Evolutionary conservation across 2,329 filamentous ascomycete species (phyloP), one percentile per base, ranked within the genome.

Genomic region (Penicillium sp.): DNA sequence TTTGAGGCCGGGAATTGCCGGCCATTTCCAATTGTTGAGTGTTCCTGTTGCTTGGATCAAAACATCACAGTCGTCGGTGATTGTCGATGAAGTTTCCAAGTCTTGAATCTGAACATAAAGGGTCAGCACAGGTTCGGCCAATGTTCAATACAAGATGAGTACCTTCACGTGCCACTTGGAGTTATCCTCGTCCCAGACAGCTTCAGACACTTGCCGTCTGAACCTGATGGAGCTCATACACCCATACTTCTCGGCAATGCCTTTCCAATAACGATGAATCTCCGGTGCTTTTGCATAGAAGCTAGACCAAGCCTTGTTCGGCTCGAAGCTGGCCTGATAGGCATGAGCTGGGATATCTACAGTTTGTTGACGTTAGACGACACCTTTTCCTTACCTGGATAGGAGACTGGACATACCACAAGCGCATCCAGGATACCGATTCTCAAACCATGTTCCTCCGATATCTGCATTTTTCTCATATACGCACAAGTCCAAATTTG

Each of bases 251-350:
- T 71, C 59, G 16, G 73, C 76, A 29, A 81, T 74, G 1, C 64
- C 66, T 57, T 80, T 78, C 55, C 80, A 70, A 53, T 82, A 81
- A 16, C 69, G 63, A 68, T 76, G 77, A 11, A 82, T 82, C 62
- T 82, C 78, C 1, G 74, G 71, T 0, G 75, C 72, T 29, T 74
- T 74, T 2, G 75, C 77, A 61, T 80, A 81, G 62, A 79, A 80
- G 11, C 76, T 73, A 5, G 72, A 74, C 79, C 77, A 81, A 70
- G 79, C 65, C 45, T 68, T 67, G 47, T 72, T 72, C 0, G 79
- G 80, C 54, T 78, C 78, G 70, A 79, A 83, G 6, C 74, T 75
- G 56, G 79, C 81, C 53, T 81, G 78, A 47, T 81, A 80, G 24
- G 74, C 76, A 45, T 79, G 77, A 5, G 70, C 70, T 0, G 77